Base-by-base conservation (phyloP, 345 rosid species). In the Combretum micranthum region DNA sequence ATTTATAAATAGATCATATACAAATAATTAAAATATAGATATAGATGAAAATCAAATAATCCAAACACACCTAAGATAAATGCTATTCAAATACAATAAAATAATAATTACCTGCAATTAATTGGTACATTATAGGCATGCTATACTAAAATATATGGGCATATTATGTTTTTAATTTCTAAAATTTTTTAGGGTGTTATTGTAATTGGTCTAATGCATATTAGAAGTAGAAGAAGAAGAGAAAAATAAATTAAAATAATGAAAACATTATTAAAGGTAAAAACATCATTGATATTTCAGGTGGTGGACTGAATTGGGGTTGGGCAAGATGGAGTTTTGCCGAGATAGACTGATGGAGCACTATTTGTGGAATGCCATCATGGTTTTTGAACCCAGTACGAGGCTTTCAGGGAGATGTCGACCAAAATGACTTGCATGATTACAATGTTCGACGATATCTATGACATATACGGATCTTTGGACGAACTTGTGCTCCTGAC, bases 241-340 rank as follows among this genome's bases (percentile, higher is more conserved):
- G n/a, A 25, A 25, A 25, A 25, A 5, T 25, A 25, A 25, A 25
- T 25, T 25, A 25, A 25, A 25, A 25, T 25, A 5, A 2, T 5
- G 5, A 2, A 2, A 25, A 5, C 5, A 25, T n/a, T n/a, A 25
- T 25, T 5, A 25, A 25, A 25, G 5, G 32, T 25, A 25, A 2
- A 25, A 2, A 25, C 5, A 25, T 25, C 5, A 25, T 53, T 2
- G 1, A 15, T 56, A 51, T 59, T 45, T 42, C 47, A 62, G 64
- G 54, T 68, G 72, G 72, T 68, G 72, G 72, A 55, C 62, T 44
- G 22, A 68, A n/a, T 37, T 68, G 54, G 67, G 72, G 8, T 53
- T 68, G 53, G 51, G 57, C 50, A 57, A 63, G 32, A n/a, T 57
- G 50, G 20, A 42, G 1, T 62, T 62, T 39, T 55, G 55, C 7